phyloP scores from a whole-genome alignment of 2,329 filamentous ascomycete genomes.

The Xylaria sp. region DNA sequence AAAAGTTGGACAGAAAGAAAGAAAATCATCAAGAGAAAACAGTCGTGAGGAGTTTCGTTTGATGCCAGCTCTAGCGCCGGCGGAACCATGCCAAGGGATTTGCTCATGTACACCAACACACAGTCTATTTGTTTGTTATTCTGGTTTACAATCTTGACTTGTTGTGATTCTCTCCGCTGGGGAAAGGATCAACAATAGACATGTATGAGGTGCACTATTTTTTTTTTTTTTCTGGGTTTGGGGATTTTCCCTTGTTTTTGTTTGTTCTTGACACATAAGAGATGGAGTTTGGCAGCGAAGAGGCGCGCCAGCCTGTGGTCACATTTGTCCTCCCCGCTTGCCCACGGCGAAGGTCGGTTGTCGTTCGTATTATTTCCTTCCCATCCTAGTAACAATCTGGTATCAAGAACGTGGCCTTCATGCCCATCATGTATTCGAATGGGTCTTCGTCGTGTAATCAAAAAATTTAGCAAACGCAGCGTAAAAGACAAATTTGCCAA shows the following conservation, averaged over 20 bases:
- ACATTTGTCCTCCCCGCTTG: constrained; percentile 45
- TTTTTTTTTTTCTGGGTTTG: constrained; percentile 31
- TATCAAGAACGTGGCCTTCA: constrained; percentile 31
- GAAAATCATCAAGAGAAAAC: constrained; percentile 3
- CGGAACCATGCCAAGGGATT: constrained; percentile 40
- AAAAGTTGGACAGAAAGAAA: constrained; percentile 20
- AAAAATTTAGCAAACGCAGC: constrained; percentile 44
- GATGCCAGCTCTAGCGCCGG: constrained; percentile 38
- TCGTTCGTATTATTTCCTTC: constrained; percentile 24
- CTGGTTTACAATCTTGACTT: constrained; percentile 23
- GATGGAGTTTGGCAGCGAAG: constrained; percentile 50
- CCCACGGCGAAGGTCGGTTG: constrained; percentile 28
- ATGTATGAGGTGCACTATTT: constrained; percentile 17
- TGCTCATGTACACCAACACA: constrained; percentile 27
- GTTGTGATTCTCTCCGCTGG: not conserved
- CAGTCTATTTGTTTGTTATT: constrained; percentile 31
- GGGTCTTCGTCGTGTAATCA: constrained; percentile 39
- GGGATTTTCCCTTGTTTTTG: constrained; percentile 32
- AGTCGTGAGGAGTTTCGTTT: constrained; percentile 26
- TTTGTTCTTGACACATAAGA: constrained; percentile 47
- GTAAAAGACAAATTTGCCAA: constrained; percentile 44
- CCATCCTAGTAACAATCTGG: constrained; percentile 42
- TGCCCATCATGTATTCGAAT: constrained; percentile 29
- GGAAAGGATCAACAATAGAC: constrained; percentile 5
- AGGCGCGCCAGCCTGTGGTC: constrained; percentile 51